Conservation (phyloP, 2,329 filamentous ascomycete genomes). For the Fusarium sublunatum region DNA sequence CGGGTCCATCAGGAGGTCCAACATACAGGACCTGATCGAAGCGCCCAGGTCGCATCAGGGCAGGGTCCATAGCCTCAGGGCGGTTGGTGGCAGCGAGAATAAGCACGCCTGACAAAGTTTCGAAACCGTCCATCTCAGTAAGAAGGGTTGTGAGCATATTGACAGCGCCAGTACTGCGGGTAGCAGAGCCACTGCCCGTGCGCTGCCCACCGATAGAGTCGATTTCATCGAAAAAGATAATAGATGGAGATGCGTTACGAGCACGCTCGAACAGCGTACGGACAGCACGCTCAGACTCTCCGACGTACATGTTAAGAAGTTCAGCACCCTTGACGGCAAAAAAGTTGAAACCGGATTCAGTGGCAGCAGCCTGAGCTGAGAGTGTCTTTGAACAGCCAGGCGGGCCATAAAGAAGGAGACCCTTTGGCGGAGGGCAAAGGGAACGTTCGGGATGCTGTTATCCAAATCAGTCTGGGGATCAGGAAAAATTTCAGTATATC, state of each 20-base stretch:
- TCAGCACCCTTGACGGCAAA: slow-evolving; percentile 94
- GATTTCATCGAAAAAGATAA: slow-evolving; percentile 98
- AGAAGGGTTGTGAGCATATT: slow-evolving; percentile 91
- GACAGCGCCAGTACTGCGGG: slow-evolving; percentile 63
- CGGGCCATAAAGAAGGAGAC: slow-evolving; percentile 89
- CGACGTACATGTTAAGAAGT: slow-evolving; percentile 95
- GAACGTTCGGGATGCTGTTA: slow-evolving; percentile 50
- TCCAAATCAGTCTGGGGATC: slow-evolving; percentile 12
- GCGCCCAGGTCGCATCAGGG: slow-evolving; percentile 84
- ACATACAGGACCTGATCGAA: slow-evolving; percentile 90
- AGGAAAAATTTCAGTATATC: slow-evolving; percentile 1
- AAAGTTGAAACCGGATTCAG: slow-evolving; percentile 91
- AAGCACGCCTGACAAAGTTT: slow-evolving; percentile 82
- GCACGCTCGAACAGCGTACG: slow-evolving; percentile 89
- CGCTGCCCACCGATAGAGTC: slow-evolving; percentile 79
- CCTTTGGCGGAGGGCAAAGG: slow-evolving; percentile 74
- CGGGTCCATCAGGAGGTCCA: slow-evolving; percentile 78
- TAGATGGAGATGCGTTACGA: slow-evolving; percentile 84
- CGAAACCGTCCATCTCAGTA: slow-evolving; percentile 96
- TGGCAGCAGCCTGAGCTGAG: slow-evolving; percentile 89
- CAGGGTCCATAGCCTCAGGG: slow-evolving; percentile 86
- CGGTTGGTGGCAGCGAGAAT: slow-evolving; percentile 93
- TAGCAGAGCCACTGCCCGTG: slow-evolving; percentile 55
- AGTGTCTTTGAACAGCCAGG: slow-evolving; percentile 96
- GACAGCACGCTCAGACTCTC: slow-evolving; percentile 88